These are phyloP conservation scores for Eimeria sp. DNA, from an alignment of 169 alveolate species.

Conservation along the genomic window DNA sequence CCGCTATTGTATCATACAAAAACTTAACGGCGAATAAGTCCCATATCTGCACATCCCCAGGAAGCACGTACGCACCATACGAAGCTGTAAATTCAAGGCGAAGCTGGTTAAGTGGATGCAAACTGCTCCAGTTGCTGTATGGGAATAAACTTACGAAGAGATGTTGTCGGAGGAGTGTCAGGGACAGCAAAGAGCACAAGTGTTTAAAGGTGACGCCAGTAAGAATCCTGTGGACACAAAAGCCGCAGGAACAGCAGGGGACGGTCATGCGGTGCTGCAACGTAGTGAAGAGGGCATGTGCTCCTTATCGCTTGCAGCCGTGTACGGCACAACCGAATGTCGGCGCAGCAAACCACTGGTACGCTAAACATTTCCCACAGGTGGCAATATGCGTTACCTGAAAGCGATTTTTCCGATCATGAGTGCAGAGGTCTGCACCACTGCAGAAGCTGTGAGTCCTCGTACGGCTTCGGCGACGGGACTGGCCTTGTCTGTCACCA, in stretches of 20 bases:
- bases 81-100: neutral
- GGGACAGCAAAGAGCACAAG: slow-evolving; percentile 38
- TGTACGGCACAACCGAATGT: neutral
- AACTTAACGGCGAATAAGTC: slow-evolving; percentile 66
- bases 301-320: neutral
- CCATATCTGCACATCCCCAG: slow-evolving; percentile 62
- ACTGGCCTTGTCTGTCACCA: neutral
- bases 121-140: neutral
- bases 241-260: neutral
- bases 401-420: slow-evolving; percentile 14
- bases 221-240: slow-evolving; percentile 57
- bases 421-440: slow-evolving; percentile 19
- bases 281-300: neutral
- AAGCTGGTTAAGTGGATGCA: neutral
- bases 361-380: neutral
- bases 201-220: slow-evolving; percentile 56
- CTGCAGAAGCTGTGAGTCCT: slow-evolving; percentile 22
- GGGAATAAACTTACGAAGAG: slow-evolving; percentile 30
- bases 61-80: neutral
- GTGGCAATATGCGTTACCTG: neutral
- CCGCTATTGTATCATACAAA: slow-evolving; percentile 40
- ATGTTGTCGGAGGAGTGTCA: slow-evolving; percentile 41
- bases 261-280: neutral
- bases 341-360: too few species aligned
- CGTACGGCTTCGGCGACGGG: neutral